Percentiles rank a stretch among this genome's conserved stretches.
Conservation (phyloP, 139 green algal species). For the Parachlorella kessleri region DNA sequence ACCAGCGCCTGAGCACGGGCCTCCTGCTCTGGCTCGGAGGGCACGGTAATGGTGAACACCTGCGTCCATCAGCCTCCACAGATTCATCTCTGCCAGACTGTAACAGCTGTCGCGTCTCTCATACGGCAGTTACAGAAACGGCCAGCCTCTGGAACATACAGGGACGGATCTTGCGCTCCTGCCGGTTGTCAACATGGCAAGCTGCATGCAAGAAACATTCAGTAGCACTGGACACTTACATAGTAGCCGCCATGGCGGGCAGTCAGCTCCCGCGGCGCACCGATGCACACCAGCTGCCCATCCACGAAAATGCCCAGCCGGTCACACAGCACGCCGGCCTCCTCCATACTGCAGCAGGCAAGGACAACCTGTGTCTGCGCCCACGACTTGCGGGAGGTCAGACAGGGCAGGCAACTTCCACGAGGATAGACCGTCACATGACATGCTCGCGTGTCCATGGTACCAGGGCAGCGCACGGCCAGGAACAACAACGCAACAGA, state of each 20-base stretch:
- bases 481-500: too few relatives aligned
- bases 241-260: conserved; percentile 71
- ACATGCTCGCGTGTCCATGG: too few relatives aligned
- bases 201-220: not conserved
- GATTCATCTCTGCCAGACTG: too few relatives aligned
- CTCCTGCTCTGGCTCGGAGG: conserved; percentile 55
- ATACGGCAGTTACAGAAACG: conserved; percentile 48
- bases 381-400: too few relatives aligned
- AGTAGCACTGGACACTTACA: conserved; percentile 12
- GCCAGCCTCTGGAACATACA: too few relatives aligned
- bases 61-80: conserved; percentile 12
- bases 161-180: too few relatives aligned
- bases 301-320: conserved; percentile 95
- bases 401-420: too few relatives aligned
- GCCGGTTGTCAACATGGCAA: too few relatives aligned
- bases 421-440: too few relatives aligned
- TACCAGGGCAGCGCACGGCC: too few relatives aligned
- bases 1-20: conserved; percentile 51
- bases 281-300: conserved; percentile 85
- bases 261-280: conserved; percentile 89
- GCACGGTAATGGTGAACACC: conserved; percentile 84
- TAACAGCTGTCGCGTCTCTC: too few relatives aligned
- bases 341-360: conserved; percentile 94
- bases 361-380: too few relatives aligned
- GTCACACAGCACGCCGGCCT: conserved; percentile 93